phyloP scores from a whole-genome alignment of 2,329 filamentous ascomycete genomes.

The Sporothrix pseudoabietina region DNA sequence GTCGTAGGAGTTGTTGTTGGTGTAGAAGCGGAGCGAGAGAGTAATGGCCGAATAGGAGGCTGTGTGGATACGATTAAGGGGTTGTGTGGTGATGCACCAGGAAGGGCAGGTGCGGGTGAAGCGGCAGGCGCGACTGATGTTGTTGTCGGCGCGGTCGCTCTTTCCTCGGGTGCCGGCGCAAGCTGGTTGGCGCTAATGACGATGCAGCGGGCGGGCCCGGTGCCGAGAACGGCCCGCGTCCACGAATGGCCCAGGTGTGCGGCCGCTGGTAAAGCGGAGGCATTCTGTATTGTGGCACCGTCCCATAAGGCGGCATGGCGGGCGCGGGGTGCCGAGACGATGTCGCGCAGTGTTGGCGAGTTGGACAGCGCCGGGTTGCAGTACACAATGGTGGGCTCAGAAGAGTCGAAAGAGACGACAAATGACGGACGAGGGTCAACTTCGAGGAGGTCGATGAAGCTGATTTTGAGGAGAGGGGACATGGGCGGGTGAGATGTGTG shows the following conservation, averaged over 20 bases:
- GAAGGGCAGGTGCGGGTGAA: background rate
- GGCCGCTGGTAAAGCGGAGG: background rate
- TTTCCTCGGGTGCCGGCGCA: background rate
- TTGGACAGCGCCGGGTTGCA: slow-evolving; percentile 39
- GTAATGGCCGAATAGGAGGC: background rate
- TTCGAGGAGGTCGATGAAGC: slow-evolving; percentile 46
- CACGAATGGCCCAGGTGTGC: slow-evolving; percentile 30
- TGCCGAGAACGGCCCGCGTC: slow-evolving; percentile 32
- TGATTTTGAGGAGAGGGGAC: slow-evolving; percentile 32
- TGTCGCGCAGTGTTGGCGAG: slow-evolving; percentile 32
- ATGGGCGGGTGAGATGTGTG: background rate
- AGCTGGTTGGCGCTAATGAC: slow-evolving; percentile 33
- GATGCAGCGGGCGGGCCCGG: slow-evolving; percentile 24
- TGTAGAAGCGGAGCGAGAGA: background rate
- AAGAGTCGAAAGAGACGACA: slow-evolving; percentile 35
- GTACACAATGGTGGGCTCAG: slow-evolving; percentile 34
- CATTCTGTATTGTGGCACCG: slow-evolving; percentile 31
- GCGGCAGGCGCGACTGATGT: background rate
- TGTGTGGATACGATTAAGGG: slow-evolving; percentile 1
- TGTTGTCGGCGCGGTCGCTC: background rate
- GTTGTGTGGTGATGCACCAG: background rate
- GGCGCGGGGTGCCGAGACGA: slow-evolving; percentile 30
- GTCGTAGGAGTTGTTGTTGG: slow-evolving; percentile 6
- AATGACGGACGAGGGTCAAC: slow-evolving; percentile 46
- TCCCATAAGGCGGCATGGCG: slow-evolving; percentile 36